Conservation (phyloP, 139 green algal species). For the Spirogloea muscicola region DNA sequence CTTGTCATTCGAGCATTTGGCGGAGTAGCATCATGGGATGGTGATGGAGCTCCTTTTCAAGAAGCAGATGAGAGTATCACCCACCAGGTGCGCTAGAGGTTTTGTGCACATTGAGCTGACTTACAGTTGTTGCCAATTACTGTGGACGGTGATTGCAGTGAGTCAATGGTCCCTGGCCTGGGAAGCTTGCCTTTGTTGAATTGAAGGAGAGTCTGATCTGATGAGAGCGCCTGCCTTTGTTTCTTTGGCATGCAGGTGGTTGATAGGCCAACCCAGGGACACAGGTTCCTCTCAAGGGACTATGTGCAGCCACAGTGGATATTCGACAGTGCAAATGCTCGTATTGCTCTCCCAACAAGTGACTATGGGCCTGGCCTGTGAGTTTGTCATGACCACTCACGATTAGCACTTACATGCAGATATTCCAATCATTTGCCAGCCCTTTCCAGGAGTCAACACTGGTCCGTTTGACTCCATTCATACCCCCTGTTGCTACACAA, state of each 20-base stretch:
- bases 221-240: too few species aligned
- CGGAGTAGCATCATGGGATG: conserved; percentile 83
- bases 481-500: neutral
- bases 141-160: too few species aligned
- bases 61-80: conserved; percentile 79
- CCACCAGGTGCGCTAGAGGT: conserved; percentile 79
- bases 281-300: conserved; percentile 66
- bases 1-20: conserved; percentile 91
- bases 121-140: too few species aligned
- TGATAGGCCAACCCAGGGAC: conserved; percentile 56
- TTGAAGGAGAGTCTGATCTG: too few species aligned
- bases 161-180: too few species aligned
- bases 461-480: neutral
- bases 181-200: too few species aligned
- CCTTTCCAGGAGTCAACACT: too few species aligned
- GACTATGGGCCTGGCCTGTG: conserved; percentile 74
- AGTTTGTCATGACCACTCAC: too few species aligned
- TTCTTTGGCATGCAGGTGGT: too few species aligned
- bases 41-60: conserved; percentile 75
- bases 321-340: conserved; percentile 87
- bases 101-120: too few species aligned
- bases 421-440: too few species aligned
- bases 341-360: conserved; percentile 66
- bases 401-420: too few species aligned
- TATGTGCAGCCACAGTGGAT: conserved; percentile 99